Base-by-base conservation (phyloP, 1,139 yeast genomes). In the Eremothecium cymbalariae region DNA sequence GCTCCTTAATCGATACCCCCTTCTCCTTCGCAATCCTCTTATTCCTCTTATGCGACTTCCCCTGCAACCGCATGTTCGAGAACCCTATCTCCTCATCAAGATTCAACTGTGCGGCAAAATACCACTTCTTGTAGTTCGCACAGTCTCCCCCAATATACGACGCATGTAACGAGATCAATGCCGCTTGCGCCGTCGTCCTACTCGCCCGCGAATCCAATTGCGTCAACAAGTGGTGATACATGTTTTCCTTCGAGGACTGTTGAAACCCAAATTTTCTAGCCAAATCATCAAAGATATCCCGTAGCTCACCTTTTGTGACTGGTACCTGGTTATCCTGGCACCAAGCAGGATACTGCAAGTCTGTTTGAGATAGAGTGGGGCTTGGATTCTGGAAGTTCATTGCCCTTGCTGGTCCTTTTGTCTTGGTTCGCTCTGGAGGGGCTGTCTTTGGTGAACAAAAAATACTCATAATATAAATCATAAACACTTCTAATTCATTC, bases 121-220 rank as follows among this genome's bases (percentile, higher is more conserved):
- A 79, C 88, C 88, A 80, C 51, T 76, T 79, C 44, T 70, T 66
- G 51, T 72, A 79, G 51, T 80, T 80, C 0, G 88, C 64, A 43
- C 76, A 69, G 16, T 68, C 63, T 1, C 88, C 90, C 1, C 85
- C 85, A 41, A 80, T 74, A 50, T 78, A 79, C 39, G 80, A 82
- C 0, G 79, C 82, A 57, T 80, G 86, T 29, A 79, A 48, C 0
- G 83, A 67, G 29, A 65, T 56, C 37, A 80, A 60, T 0, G 88
- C 85, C 31, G 60, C 64, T 1, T 44, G 46, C 0, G 82, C 71
- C 0, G 68, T 65, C 61, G 75, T 67, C 44, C 88, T 63, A n/a
- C 83, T 70, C 2, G 84, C 72, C 44, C 88, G 63, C 1, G 86
- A 78, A 48, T 80, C 88, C 38, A 80, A 58, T 43, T 77, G 64